Conservation (phyloP, 257 asterid species). For the Phtheirospermum japonicum region DNA sequence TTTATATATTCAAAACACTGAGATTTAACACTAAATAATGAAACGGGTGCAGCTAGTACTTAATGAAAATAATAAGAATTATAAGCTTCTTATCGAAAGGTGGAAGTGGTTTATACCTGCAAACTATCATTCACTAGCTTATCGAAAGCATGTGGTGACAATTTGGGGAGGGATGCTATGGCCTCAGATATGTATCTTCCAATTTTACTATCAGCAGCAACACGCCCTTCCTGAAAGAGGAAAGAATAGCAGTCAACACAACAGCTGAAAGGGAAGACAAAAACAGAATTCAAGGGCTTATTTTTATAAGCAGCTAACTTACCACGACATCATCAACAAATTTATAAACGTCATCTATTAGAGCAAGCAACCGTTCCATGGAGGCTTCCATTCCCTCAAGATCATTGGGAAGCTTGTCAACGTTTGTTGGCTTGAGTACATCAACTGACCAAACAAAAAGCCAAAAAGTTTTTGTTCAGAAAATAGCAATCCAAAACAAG, state of each 20-base stretch:
- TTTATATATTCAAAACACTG: background rate
- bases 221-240: constrained; percentile 64
- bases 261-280: background rate
- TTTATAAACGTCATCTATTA: constrained; percentile 76
- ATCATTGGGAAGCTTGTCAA: constrained; percentile 89
- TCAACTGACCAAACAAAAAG: constrained; percentile 54
- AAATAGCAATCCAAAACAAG: constrained; percentile 3
- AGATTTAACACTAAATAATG: background rate
- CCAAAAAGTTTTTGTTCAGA: constrained; percentile 11
- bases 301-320: constrained; percentile 33
- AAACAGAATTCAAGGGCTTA: constrained; percentile 23
- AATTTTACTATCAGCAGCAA: constrained; percentile 60
- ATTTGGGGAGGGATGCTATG: constrained; percentile 65
- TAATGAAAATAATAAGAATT: background rate
- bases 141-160: constrained; percentile 57
- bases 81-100: background rate
- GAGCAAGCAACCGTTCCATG: constrained; percentile 80
- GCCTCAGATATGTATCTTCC: constrained; percentile 75
- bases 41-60: background rate
- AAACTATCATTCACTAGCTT: constrained; percentile 79
- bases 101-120: constrained; percentile 49
- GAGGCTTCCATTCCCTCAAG: constrained; percentile 96
- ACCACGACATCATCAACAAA: constrained; percentile 97
- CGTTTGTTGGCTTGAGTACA: constrained; percentile 70
- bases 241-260: background rate